Evolutionary conservation across 2,329 filamentous ascomycete species (phyloP), one percentile per base, ranked within the genome.

Genomic region (Leptographium galeiforme): DNA sequence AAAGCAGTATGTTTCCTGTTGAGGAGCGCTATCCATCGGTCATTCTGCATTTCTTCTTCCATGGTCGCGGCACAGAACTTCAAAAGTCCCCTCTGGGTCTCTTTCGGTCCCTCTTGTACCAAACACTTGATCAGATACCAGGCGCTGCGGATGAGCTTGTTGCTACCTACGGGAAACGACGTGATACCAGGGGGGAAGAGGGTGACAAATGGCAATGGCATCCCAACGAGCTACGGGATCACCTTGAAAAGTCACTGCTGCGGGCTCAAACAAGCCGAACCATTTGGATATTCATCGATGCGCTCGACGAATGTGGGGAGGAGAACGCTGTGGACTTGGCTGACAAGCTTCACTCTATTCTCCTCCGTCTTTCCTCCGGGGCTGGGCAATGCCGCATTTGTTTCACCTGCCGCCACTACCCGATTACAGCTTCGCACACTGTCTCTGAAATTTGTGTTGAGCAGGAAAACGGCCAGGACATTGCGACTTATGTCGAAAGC

Each of bases 21-120:
- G 16, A 32, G 16, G 8, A 3, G 11, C 48, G 39, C 14, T 19
- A 19, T 12, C 16, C 40, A 14, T 8, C 18, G 2, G 8, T 52
- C 14, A n/a, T 52, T 12, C 57, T 68, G 8, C 61, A 57, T 0
- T 71, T 69, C 58, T 70, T 69, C 57, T 69, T 70, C 53, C 63
- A 69, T 32, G 63, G 57, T 11, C 62, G 63, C 7, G 67, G 67
- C 8, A 40, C 50, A 12, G 40, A 57, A 6, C 60, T 70, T 5
- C 65, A 71, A 56, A 67, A 59, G 51, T 60, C 60, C 0, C 61
- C 56, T 0, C 30, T 66, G 1, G 69, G 68, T 5, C 60, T 70
- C 52, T 65, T 64, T 50, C 61, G 67, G 14, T 61, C 66, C 1
- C 53, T 70, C 1, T 51, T 70, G 10, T 57, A 68, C 53, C 64